Percentiles rank a stretch among this genome's conserved stretches.
phyloP scores from a whole-genome alignment of 2,329 filamentous ascomycete species.

The Microsporum canis region DNA sequence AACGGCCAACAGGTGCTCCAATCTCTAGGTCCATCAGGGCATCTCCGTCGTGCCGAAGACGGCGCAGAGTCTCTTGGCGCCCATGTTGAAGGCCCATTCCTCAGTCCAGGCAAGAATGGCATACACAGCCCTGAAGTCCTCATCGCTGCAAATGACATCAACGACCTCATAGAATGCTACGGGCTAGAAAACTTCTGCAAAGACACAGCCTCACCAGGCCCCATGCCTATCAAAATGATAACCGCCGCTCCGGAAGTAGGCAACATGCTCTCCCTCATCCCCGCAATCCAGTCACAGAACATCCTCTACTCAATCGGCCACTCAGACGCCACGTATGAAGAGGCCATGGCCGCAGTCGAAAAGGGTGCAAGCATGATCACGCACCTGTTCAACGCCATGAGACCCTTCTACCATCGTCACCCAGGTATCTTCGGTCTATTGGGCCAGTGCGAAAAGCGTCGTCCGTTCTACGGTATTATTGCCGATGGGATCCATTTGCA shows the following conservation, averaged over 20 bases:
- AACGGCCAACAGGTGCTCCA: slow-evolving; percentile 46
- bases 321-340: slow-evolving; percentile 75
- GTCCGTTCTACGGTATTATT: slow-evolving; percentile 78
- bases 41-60: slow-evolving; percentile 46
- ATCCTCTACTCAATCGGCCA: slow-evolving; percentile 77
- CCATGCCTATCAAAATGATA: slow-evolving; percentile 55
- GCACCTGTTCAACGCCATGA: slow-evolving; percentile 90
- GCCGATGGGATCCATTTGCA: slow-evolving; percentile 85
- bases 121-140: slow-evolving; percentile 70
- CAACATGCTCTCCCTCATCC: slow-evolving; percentile 57
- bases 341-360: slow-evolving; percentile 59
- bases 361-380: slow-evolving; percentile 80
- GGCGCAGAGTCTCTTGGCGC: slow-evolving; percentile 82
- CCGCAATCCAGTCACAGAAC: slow-evolving; percentile 50
- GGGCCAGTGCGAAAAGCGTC: slow-evolving; percentile 48
- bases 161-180: slow-evolving; percentile 46
- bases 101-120: slow-evolving; percentile 72
- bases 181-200: slow-evolving; percentile 53
- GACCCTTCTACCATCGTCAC: slow-evolving; percentile 78
- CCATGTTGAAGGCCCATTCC: slow-evolving; percentile 83
- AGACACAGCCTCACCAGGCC: slow-evolving; percentile 8
- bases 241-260: slow-evolving; percentile 77
- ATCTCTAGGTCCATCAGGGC: slow-evolving; percentile 61
- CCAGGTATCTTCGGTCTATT: slow-evolving; percentile 82
- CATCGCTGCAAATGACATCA: slow-evolving; percentile 49